Percentiles rank a stretch among this genome's conserved stretches.
Conservation (phyloP, 495 filamentous ascomycete species). For the Penicillium herquei region DNA sequence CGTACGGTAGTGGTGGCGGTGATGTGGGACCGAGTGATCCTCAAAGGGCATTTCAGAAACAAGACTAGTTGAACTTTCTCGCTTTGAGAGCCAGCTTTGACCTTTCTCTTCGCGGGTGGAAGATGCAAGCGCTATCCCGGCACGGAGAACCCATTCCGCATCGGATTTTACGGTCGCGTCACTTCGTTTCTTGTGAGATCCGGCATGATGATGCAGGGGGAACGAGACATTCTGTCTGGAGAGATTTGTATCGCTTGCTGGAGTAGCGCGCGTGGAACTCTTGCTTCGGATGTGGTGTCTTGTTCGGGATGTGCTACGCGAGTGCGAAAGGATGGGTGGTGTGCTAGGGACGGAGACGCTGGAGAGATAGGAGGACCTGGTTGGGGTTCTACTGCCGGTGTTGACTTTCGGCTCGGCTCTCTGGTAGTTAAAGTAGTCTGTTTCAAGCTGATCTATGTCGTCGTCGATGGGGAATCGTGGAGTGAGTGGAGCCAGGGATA, state of each 20-base stretch:
- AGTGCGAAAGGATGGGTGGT: conserved; percentile 48
- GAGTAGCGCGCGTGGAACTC: conserved; percentile 30
- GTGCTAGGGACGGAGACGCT: conserved; percentile 46
- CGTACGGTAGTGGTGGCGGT: conserved; percentile 26
- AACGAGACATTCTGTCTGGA: conserved; percentile 22
- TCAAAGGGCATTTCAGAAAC: conserved; percentile 38
- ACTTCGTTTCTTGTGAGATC: conserved; percentile 14
- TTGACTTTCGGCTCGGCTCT: conserved; percentile 1
- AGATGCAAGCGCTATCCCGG: conserved; percentile 67
- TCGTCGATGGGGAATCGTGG: conserved; percentile 62
- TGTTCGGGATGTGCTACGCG: conserved; percentile 43
- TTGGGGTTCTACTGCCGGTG: conserved; percentile 16
- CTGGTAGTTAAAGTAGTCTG: conserved; percentile 35
- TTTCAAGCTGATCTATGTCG: conserved; percentile 13
- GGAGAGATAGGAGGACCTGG: conserved; percentile 40
- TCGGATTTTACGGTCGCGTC: conserved; percentile 34
- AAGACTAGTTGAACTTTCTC: conserved; percentile 69
- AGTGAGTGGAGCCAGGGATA: conserved; percentile 64
- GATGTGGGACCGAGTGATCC: conserved; percentile 5
- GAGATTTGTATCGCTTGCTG: conserved; percentile 39
- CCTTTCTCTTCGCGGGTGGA: conserved; percentile 75
- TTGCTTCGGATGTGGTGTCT: conserved; percentile 37
- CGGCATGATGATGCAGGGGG: conserved; percentile 25
- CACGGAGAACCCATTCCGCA: conserved; percentile 72
- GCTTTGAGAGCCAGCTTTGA: conserved; percentile 72